Evolutionary conservation across 495 filamentous ascomycete species (phyloP).

Genomic region (Aspergillus asperescens): DNA sequence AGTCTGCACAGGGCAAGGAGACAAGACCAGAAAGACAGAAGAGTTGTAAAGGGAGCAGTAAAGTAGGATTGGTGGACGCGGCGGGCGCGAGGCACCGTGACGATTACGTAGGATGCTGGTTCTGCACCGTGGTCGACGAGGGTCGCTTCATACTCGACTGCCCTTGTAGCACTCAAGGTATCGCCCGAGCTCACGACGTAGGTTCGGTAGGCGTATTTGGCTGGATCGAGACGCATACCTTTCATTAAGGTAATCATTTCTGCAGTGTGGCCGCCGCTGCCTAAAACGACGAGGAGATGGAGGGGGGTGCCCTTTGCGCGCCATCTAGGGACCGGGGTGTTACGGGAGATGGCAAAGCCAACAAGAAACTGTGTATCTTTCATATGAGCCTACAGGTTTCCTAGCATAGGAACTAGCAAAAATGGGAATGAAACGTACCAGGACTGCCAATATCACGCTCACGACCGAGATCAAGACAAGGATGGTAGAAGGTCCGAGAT

Average conservation of each 20-base stretch:
- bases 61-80: constrained; percentile 69
- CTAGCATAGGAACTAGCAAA: background rate
- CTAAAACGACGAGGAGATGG: constrained; percentile 78
- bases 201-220: constrained; percentile 62
- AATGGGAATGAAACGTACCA: constrained; percentile 20
- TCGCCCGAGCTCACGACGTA: constrained; percentile 80
- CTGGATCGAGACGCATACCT: constrained; percentile 37
- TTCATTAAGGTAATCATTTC: constrained; percentile 84
- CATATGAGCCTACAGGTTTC: background rate
- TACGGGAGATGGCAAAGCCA: constrained; percentile 32
- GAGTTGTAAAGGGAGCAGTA: constrained; percentile 57
- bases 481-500: background rate
- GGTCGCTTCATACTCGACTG: constrained; percentile 55
- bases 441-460: constrained; percentile 9
- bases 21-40: constrained; percentile 51
- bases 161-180: constrained; percentile 61
- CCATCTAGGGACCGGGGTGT: constrained; percentile 28
- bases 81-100: constrained; percentile 65
- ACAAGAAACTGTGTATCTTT: constrained; percentile 20
- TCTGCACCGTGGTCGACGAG: constrained; percentile 18
- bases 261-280: constrained; percentile 88
- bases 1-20: constrained; percentile 40
- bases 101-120: constrained; percentile 44
- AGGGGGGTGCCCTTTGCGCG: constrained; percentile 36
- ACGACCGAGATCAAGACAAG: background rate